phyloP scores from a whole-genome alignment of 768 basidiomycete genomes.

The Suillus sp. region DNA sequence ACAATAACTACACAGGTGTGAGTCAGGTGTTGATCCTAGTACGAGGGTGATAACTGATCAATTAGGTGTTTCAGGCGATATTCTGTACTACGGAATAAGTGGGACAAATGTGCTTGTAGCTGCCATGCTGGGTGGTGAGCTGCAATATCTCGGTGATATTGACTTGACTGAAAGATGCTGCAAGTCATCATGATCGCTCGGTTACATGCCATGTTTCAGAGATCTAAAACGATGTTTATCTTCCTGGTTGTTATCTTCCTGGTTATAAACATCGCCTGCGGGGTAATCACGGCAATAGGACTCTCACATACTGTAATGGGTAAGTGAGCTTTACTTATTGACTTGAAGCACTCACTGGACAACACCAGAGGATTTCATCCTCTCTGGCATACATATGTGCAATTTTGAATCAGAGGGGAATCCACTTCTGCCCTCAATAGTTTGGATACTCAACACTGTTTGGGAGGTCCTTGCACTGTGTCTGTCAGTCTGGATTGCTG shows the following conservation, averaged over 20 bases:
- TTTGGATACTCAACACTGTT: background rate
- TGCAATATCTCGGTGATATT: background rate
- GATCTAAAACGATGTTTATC: background rate
- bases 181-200: background rate
- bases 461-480: background rate
- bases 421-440: background rate
- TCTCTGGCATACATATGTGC: too few relatives aligned
- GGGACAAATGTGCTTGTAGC: background rate
- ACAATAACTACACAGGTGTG: background rate
- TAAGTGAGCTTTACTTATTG: background rate
- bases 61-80: background rate
- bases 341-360: background rate
- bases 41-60: background rate
- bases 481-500: background rate
- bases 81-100: background rate
- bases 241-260: background rate
- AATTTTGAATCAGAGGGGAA: too few relatives aligned
- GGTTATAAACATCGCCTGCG: background rate
- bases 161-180: background rate
- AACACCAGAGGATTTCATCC: conserved; percentile 31
- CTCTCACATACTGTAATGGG: background rate
- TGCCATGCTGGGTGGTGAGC: background rate
- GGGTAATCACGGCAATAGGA: background rate
- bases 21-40: background rate
- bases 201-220: background rate